These are phyloP conservation scores for Nemania serpens DNA, from an alignment of 2,329 filamentous ascomycete species.

Conservation along the genomic window DNA sequence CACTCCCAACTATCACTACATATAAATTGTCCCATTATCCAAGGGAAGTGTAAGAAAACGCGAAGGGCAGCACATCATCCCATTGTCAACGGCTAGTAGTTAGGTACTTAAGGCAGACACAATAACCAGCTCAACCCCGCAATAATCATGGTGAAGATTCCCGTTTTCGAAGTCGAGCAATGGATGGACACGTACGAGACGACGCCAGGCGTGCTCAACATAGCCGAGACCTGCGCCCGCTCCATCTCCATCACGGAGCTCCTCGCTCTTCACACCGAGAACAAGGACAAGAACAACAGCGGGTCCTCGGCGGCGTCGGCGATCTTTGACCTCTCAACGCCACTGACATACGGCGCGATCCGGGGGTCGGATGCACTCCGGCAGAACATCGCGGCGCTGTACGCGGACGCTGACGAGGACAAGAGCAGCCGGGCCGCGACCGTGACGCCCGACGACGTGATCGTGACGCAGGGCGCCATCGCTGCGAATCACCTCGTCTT, in stretches of 20 bases:
- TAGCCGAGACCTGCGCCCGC: conserved; percentile 79
- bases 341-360: conserved; percentile 76
- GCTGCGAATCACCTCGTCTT: conserved; percentile 82
- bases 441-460: conserved; percentile 61
- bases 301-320: conserved; percentile 40
- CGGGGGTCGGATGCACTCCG: conserved; percentile 68
- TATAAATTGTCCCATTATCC: too few relatives aligned
- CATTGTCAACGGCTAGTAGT: too few relatives aligned
- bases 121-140: background rate
- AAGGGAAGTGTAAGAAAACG: too few relatives aligned
- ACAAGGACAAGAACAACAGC: conserved; percentile 33
- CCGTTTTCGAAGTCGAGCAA: conserved; percentile 72
- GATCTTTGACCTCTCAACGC: conserved; percentile 55
- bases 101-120: too few relatives aligned
- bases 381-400: conserved; percentile 66
- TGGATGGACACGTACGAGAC: conserved; percentile 68
- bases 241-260: conserved; percentile 75
- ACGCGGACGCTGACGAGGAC: conserved; percentile 47
- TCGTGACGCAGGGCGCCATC: conserved; percentile 82
- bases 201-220: conserved; percentile 65
- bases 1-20: too few relatives aligned
- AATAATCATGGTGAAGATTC: conserved; percentile 59
- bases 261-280: conserved; percentile 60
- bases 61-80: too few relatives aligned
- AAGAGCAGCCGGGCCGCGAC: background rate